Conservation (phyloP, 2,329 filamentous ascomycete species). For the Diplodia intermedia region DNA sequence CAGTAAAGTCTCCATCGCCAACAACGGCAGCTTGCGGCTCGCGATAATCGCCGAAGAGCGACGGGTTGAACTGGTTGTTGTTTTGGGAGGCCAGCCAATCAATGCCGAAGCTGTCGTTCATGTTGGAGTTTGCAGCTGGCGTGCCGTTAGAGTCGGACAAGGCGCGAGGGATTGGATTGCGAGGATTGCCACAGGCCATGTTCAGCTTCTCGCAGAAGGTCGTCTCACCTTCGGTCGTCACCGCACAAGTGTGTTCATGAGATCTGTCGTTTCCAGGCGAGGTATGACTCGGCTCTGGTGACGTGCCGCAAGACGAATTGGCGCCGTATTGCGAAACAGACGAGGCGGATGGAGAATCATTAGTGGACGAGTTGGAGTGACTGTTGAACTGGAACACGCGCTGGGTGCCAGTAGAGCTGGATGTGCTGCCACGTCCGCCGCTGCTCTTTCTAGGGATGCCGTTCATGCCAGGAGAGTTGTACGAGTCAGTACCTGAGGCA, state of each 20-base stretch:
- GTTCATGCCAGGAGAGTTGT: constrained; percentile 37
- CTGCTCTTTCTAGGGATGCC: constrained; percentile 38
- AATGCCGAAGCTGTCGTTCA: constrained; percentile 58
- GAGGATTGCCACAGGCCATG: constrained; percentile 61
- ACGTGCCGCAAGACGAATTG: constrained; percentile 73
- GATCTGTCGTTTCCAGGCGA: constrained; percentile 68
- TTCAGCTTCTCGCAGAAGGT: constrained; percentile 64
- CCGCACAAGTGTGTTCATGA: constrained; percentile 64
- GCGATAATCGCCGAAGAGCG: constrained; percentile 89
- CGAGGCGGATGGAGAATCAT: constrained; percentile 60
- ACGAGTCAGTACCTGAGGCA: constrained; percentile 2
- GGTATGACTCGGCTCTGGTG: constrained; percentile 76
- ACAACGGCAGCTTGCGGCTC: constrained; percentile 86
- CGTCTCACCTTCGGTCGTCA: constrained; percentile 58
- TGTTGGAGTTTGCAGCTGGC: constrained; percentile 44
- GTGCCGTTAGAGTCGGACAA: constrained; percentile 53
- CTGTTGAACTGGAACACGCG: constrained; percentile 61
- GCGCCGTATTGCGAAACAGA: constrained; percentile 59
- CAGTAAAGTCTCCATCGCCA: constrained; percentile 69
- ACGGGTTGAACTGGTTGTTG: constrained; percentile 85
- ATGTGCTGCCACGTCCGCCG: constrained; percentile 40
- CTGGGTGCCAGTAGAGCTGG: constrained; percentile 52
- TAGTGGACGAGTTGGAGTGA: constrained; percentile 51
- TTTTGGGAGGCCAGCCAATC: constrained; percentile 83
- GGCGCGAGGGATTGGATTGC: constrained; percentile 60